Evolutionary conservation across 257 asterid species (phyloP).

Genomic region (Handroanthus guayacan): DNA sequence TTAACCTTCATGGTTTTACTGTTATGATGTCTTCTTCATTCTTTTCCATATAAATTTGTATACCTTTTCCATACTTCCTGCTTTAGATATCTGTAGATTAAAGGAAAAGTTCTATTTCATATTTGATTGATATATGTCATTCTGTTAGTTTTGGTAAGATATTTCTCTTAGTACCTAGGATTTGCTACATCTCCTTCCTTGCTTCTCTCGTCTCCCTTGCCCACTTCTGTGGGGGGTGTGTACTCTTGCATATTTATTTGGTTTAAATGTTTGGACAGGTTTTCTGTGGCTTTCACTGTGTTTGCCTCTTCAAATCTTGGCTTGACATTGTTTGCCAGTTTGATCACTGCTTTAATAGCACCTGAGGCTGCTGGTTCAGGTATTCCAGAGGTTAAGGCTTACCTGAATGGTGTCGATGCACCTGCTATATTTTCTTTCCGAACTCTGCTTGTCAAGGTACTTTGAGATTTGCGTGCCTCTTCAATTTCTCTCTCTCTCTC

Average conservation of each 20-base stretch:
- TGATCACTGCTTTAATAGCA: constrained; percentile 87
- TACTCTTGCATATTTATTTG: constrained; percentile 18
- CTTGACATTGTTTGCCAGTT: constrained; percentile 71
- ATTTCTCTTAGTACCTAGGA: neutral
- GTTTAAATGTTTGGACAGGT: constrained; percentile 60
- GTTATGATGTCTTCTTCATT: neutral
- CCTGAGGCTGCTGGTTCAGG: constrained; percentile 99
- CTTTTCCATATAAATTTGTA: neutral
- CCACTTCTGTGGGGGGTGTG: neutral
- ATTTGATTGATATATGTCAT: constrained; percentile 13
- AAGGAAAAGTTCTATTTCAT: constrained; percentile 9
- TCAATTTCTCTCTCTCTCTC: neutral
- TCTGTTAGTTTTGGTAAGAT: constrained; percentile 4
- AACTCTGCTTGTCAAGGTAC: constrained; percentile 91
- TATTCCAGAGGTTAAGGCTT: constrained; percentile 99
- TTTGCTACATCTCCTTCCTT: neutral
- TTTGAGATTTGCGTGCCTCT: constrained; percentile 2
- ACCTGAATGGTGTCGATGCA: constrained; percentile 95
- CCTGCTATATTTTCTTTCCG: constrained; percentile 87
- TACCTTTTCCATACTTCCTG: neutral
- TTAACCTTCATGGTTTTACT: neutral
- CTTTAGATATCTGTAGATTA: neutral
- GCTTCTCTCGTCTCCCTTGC: constrained; percentile 15
- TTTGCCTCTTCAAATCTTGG: constrained; percentile 79
- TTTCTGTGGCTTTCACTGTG: constrained; percentile 64